Evolutionary conservation across 495 filamentous ascomycete species (phyloP), one percentile per base, ranked within the genome.

Genomic region (Tricharina praecox): DNA sequence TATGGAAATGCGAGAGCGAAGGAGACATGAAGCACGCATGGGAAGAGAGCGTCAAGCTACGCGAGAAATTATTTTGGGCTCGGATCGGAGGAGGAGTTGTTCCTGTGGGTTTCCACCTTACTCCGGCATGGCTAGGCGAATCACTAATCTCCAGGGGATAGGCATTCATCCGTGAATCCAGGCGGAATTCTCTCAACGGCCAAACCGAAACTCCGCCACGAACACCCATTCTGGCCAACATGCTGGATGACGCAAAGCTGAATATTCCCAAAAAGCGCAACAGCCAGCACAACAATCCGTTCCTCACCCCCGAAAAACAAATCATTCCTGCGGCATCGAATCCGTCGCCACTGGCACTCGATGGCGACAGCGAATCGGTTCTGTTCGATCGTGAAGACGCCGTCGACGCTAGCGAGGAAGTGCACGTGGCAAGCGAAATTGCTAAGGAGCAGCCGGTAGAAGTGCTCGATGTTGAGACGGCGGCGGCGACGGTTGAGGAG

Each of bases 41-140:
- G 90, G 85, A 93, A 58, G 90, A 96, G 64, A 82, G 82, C 45
- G 78, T 93, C 15, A 75, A 81, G 16, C 65, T 96, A 41, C 70
- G 90, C 36, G 90, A 97, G 60, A 72, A 85, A 50, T 93, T 95
- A 80, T 97, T 97, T 59, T 97, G 90, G 90, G 77, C 80, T 37
- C 68, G 90, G 23, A 74, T 96, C 37, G 88, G 88, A 13, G 87
- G 81, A 13, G 87, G 87, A 15, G 82, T 95, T 3, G 67, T 95
- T 36, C 87, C 86, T 23, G 18, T 23, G 18, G 37, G 11, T 44
- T 23, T 24, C 13, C 15, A 9, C 20, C 37, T 18, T 13, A 5
- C 28, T 18, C 16, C 34, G n/a, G n/a, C n/a, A n/a, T n/a, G n/a
- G n/a, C n/a, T n/a, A n/a, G n/a, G n/a, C n/a, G n/a, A n/a, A n/a